Evolutionary conservation across 495 filamentous ascomycete genomes (phyloP).

Genomic region (Neurospora terricola): DNA sequence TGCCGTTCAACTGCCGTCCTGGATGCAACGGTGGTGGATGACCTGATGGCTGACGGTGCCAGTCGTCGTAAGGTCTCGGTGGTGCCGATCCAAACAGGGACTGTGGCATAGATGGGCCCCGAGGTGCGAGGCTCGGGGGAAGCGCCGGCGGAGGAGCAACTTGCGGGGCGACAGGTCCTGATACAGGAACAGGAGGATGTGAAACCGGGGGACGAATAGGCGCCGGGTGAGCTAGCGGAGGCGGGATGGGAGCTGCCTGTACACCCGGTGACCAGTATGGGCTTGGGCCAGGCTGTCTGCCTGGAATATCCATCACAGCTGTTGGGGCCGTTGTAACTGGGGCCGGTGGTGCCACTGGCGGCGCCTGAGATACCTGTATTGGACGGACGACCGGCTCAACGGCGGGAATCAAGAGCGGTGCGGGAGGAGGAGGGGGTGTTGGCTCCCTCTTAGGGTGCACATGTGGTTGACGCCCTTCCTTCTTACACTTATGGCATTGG

Average conservation of each 20-base stretch:
- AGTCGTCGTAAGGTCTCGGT: constrained; percentile 21
- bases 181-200: constrained; percentile 18
- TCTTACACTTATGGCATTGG: constrained; percentile 50
- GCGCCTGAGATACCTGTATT: constrained; percentile 34
- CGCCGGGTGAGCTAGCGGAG: constrained; percentile 4
- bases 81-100: constrained; percentile 16
- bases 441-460: constrained; percentile 23
- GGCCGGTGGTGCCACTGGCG: constrained; percentile 33
- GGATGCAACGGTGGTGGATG: constrained; percentile 26
- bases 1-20: constrained; percentile 31
- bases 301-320: not conserved
- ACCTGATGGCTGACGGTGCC: constrained; percentile 24
- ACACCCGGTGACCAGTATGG: constrained; percentile 14
- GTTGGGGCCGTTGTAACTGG: not conserved
- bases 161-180: constrained; percentile 32
- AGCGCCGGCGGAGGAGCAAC: constrained; percentile 21
- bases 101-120: constrained; percentile 20
- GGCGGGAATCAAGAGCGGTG: not conserved
- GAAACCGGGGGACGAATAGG: constrained; percentile 10
- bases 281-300: constrained; percentile 9
- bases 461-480: constrained; percentile 26
- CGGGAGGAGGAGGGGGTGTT: constrained; percentile 24
- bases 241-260: constrained; percentile 5
- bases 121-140: constrained; percentile 15
- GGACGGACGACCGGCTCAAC: not conserved